Evolutionary conservation across 352 stramenopile species (phyloP).

Genomic region (Phytophthora multivora): DNA sequence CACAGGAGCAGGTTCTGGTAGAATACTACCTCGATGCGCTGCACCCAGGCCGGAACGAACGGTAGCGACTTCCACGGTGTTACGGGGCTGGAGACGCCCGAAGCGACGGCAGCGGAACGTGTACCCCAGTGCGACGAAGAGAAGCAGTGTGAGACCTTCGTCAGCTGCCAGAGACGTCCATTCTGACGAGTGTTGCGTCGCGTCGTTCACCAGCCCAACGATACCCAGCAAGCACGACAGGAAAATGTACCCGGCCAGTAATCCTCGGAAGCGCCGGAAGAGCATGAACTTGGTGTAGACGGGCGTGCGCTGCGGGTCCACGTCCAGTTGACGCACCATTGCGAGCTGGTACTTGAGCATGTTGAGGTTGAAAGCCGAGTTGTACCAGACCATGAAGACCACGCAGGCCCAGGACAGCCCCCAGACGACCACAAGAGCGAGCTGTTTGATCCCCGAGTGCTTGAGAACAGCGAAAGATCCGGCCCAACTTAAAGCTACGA

Average conservation of each 20-base stretch:
- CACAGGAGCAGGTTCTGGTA: constrained; percentile 16
- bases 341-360: constrained; percentile 72
- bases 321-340: constrained; percentile 57
- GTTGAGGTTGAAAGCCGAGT: constrained; percentile 71
- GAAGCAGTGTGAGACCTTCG: constrained; percentile 47
- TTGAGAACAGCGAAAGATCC: constrained; percentile 47
- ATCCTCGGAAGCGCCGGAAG: constrained; percentile 53
- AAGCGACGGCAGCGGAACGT: constrained; percentile 69
- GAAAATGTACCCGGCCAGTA: constrained; percentile 64
- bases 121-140: constrained; percentile 53
- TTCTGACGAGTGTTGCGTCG: constrained; percentile 40
- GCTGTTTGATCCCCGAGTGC: constrained; percentile 45
- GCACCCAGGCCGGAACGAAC: constrained; percentile 2
- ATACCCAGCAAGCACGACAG: constrained; percentile 50
- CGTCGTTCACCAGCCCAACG: constrained; percentile 46
- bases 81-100: constrained; percentile 30
- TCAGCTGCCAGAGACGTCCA: constrained; percentile 37
- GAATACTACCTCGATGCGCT: constrained; percentile 27
- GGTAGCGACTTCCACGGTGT: neutral
- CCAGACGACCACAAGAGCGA: constrained; percentile 58
- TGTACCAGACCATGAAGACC: constrained; percentile 76
- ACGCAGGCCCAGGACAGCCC: constrained; percentile 55
- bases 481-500: constrained; percentile 58
- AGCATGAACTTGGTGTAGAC: constrained; percentile 73
- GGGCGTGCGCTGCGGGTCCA: constrained; percentile 53